Percentiles rank a stretch among this genome's conserved stretches.
phyloP scores from a whole-genome alignment of 768 basidiomycete species.

The Crassisporium funariophilum region DNA sequence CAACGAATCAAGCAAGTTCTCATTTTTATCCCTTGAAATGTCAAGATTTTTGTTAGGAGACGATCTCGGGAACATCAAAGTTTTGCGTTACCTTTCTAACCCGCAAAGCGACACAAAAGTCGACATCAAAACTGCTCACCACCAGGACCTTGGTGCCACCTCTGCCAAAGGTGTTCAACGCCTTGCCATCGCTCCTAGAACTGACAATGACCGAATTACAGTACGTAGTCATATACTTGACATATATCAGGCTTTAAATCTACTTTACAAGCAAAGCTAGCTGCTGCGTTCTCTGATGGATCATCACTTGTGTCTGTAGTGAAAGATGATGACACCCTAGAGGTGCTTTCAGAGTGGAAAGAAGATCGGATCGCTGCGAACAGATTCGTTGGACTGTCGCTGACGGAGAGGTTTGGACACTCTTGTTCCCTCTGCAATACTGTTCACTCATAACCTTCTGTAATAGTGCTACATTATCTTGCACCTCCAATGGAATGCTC shows the following conservation, averaged over 20 bases:
- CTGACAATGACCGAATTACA: slow-evolving; percentile 24
- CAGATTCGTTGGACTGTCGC: slow-evolving; percentile 63
- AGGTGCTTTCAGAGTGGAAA: slow-evolving; percentile 55
- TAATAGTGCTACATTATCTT: slow-evolving; percentile 59
- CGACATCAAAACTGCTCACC: slow-evolving; percentile 33
- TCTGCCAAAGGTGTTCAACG: slow-evolving; percentile 26
- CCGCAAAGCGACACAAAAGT: slow-evolving; percentile 32
- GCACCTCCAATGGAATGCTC: slow-evolving; percentile 77
- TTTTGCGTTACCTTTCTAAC: slow-evolving; percentile 44
- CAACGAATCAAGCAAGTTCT: slow-evolving; percentile 7
- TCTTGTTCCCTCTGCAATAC: not conserved
- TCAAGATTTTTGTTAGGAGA: slow-evolving; percentile 75
- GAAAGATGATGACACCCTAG: slow-evolving; percentile 41
- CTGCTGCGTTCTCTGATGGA: slow-evolving; percentile 66
- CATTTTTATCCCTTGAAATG: slow-evolving; percentile 39
- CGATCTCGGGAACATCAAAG: slow-evolving; percentile 76
- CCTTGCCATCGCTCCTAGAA: slow-evolving; percentile 18
- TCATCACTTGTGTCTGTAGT: slow-evolving; percentile 46
- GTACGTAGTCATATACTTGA: slow-evolving; percentile 33
- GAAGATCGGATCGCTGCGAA: slow-evolving; percentile 62
- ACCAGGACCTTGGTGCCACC: slow-evolving; percentile 25
- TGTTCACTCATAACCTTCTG: not conserved
- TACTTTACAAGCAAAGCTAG: slow-evolving; percentile 56
- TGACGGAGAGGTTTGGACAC: slow-evolving; percentile 48
- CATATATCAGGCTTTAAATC: slow-evolving; percentile 6